phyloP scores from a whole-genome alignment of 768 basidiomycete species.

The Stropharia rugosoannulata region DNA sequence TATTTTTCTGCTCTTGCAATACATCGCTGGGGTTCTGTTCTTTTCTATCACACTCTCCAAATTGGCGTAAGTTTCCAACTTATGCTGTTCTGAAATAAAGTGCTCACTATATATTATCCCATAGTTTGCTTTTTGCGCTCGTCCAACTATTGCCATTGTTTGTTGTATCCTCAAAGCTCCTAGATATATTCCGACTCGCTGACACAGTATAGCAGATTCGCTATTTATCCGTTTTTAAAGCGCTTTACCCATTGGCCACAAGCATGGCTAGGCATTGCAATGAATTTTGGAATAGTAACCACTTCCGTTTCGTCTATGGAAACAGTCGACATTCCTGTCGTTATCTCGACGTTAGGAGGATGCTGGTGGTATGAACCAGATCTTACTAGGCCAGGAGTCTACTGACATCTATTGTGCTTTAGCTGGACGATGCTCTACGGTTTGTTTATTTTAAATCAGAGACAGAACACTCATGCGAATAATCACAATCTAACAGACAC shows the following conservation, averaged over 20 bases:
- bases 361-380: slow-evolving; percentile 42
- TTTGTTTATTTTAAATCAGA: slow-evolving; percentile 11
- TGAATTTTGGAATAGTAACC: slow-evolving; percentile 53
- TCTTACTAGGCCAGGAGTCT: background rate
- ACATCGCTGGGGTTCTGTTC: slow-evolving; percentile 36
- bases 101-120: background rate
- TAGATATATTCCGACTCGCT: background rate
- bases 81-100: background rate
- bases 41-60: slow-evolving; percentile 31
- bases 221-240: slow-evolving; percentile 49
- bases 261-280: slow-evolving; percentile 57
- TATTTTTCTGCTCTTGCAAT: slow-evolving; percentile 40
- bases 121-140: slow-evolving; percentile 39
- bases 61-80: slow-evolving; percentile 30
- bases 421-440: slow-evolving; percentile 53
- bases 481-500: slow-evolving; percentile 37
- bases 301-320: slow-evolving; percentile 43
- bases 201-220: slow-evolving; percentile 27
- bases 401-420: background rate
- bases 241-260: slow-evolving; percentile 61
- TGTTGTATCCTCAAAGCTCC: slow-evolving; percentile 7
- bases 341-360: slow-evolving; percentile 31
- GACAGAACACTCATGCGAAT: background rate
- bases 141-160: slow-evolving; percentile 48
- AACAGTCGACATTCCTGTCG: slow-evolving; percentile 26